Base-by-base conservation (phyloP, 805 yeast genomes). In the Pichia nakasei region DNA sequence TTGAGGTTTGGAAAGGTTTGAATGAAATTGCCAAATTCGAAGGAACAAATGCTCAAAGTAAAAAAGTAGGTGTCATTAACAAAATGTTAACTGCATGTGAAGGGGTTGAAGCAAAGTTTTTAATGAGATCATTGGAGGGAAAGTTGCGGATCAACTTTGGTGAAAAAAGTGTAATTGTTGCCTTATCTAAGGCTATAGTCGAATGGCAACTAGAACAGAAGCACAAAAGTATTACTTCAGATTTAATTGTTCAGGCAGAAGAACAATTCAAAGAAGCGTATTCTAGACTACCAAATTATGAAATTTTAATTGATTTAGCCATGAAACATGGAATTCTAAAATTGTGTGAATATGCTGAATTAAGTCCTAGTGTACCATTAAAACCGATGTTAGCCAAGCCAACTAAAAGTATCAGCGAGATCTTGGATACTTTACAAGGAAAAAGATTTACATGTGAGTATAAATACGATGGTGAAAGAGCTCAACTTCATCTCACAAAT, bases 371-470 rank as follows among this genome's bases (percentile, higher is more conserved):
- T 2, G 80, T 93, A 5, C 98, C 98, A 0, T 69, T 93, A 53
- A 91, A 89, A 59, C 98, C 98, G 1, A 93, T 93, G 98, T 75
- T 93, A 56, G 98, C 98, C 7, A 93, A 91, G 59, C 98, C 98
- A 2, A 91, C 97, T 0, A 91, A 93, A 58, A 76, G 96, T 2
- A 81, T 93, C 31, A 76, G 84, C n/a, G 98, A 93, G 59, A 85
- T 93, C 1, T 70, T 93, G 48, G 96, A 93, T 59, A 70, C 95
- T 45, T 89, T 93, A 59, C 84, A 83, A 51, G 87, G 81, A 38
- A 82, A 81, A 52, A 76, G 76, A 46, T 93, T 93, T 58, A 89
- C 97, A 0, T 91, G 97, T 61, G 98, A 93, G 60, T 93, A 89
- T 65, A 93, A 93, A 58, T 93, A 93, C 57, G 98, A 93, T 60